phyloP scores from a whole-genome alignment of 495 filamentous ascomycete species.

The Daldinia concentrica region DNA sequence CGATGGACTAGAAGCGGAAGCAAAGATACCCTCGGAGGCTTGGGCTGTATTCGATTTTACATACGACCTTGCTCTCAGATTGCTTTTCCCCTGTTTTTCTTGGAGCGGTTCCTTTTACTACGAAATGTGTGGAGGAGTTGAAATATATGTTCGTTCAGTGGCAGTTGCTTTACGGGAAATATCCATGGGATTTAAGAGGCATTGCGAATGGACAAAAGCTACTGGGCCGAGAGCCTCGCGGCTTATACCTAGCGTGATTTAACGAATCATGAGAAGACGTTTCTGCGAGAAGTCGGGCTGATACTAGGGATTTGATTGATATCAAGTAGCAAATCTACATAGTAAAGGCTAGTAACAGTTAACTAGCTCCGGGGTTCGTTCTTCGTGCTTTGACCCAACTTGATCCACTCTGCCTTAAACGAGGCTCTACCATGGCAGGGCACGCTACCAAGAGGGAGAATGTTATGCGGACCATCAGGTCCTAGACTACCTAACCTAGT shows the following conservation, averaged over 20 bases:
- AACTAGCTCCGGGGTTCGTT: not conserved
- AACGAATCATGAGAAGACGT: conserved; percentile 39
- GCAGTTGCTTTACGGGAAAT: conserved; percentile 16
- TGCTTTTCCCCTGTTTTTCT: conserved; percentile 14
- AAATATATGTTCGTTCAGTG: conserved; percentile 9
- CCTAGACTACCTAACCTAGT: not conserved
- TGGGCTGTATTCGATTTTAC: conserved; percentile 23
- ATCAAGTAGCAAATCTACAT: conserved; percentile 12
- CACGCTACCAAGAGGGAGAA: not conserved
- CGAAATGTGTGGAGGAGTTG: conserved; percentile 5
- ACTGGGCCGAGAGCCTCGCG: conserved; percentile 30
- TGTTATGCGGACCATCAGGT: not conserved
- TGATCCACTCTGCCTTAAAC: not conserved
- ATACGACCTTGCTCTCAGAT: conserved; percentile 24
- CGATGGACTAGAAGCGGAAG: conserved; percentile 34
- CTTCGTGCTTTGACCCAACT: not conserved
- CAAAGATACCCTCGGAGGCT: conserved; percentile 36
- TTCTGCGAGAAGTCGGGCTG: conserved; percentile 19
- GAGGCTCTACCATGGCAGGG: not conserved
- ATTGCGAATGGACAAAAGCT: conserved; percentile 23
- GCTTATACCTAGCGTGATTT: conserved; percentile 34
- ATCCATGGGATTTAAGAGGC: conserved; percentile 16
- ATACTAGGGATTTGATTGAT: conserved; percentile 19
- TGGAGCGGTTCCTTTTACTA: conserved; percentile 6
- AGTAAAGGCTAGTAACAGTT: not conserved